Percentiles rank a stretch among this genome's conserved stretches.
These are phyloP conservation scores for Aquilaria sinensis DNA, from an alignment of 345 rosid genomes.

Conservation along the genomic window DNA sequence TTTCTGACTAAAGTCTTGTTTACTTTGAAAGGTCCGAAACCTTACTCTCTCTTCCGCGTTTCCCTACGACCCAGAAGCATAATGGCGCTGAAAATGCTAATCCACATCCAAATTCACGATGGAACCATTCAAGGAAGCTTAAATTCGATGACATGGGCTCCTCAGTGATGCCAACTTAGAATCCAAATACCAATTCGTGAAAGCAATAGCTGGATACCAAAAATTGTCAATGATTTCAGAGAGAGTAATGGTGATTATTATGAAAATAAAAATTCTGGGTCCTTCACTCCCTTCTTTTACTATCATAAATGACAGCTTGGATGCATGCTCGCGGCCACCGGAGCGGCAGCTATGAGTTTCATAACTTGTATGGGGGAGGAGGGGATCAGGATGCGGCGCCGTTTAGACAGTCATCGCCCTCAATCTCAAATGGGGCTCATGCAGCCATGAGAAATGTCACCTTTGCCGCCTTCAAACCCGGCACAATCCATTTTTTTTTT, in stretches of 20 bases:
- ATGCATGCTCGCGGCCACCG: no score
- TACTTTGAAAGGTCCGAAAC: constrained; percentile 6
- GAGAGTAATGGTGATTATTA: not conserved
- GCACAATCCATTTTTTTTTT: constrained; percentile 46
- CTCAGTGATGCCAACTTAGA: not conserved
- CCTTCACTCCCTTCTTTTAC: no score
- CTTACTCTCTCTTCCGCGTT: not conserved
- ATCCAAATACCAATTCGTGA: not conserved
- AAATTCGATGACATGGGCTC: constrained; percentile 1
- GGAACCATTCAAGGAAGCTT: not conserved
- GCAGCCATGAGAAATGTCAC: constrained; percentile 37
- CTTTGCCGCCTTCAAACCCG: constrained; percentile 69
- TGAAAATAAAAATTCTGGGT: no score
- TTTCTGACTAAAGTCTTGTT: not conserved
- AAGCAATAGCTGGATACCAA: not conserved
- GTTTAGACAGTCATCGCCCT: no score
- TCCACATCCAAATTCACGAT: constrained; percentile 7
- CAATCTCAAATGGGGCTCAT: constrained; percentile 34
- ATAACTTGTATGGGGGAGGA: no score
- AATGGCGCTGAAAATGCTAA: not conserved
- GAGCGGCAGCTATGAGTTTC: no score
- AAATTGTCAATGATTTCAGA: constrained; percentile 11
- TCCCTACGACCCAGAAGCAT: constrained; percentile 10
- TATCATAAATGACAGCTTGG: no score
- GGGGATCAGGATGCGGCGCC: no score